phyloP scores from a whole-genome alignment of 306 rosid species.

The Sesbania bispinosa region DNA sequence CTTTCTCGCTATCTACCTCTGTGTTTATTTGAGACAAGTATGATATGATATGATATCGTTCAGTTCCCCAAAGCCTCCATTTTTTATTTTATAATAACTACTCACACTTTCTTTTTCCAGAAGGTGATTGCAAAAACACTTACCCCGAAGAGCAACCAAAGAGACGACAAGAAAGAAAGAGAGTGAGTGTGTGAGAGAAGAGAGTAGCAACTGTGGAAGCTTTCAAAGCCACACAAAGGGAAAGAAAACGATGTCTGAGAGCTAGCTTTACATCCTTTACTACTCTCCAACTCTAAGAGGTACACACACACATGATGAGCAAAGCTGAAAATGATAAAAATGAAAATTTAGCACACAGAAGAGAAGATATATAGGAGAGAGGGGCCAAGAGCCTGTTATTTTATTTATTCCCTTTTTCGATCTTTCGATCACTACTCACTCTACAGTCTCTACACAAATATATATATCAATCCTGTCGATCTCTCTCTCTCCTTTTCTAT shows the following conservation, averaged over 20 bases:
- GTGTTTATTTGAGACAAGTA: slow-evolving; percentile 54
- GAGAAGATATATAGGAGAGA: too few species aligned
- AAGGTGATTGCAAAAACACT: slow-evolving; percentile 55
- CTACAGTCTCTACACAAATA: too few species aligned
- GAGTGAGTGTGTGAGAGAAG: background rate
- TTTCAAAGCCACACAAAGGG: slow-evolving; percentile 61
- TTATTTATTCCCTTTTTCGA: too few species aligned
- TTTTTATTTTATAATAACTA: slow-evolving; percentile 23
- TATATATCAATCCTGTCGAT: too few species aligned
- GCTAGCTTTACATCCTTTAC: slow-evolving; percentile 72
- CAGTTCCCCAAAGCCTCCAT: slow-evolving; percentile 44
- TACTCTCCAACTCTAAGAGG: slow-evolving; percentile 65
- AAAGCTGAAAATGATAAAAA: slow-evolving; percentile 51
- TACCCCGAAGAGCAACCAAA: slow-evolving; percentile 43
- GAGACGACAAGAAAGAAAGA: slow-evolving; percentile 51
- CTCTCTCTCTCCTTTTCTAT: background rate
- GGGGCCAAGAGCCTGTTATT: too few species aligned
- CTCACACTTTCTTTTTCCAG: slow-evolving; percentile 52
- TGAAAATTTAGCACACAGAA: slow-evolving; percentile 13
- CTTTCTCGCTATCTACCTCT: slow-evolving; percentile 2
- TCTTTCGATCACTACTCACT: too few species aligned
- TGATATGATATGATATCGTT: slow-evolving; percentile 40
- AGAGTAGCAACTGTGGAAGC: slow-evolving; percentile 42
- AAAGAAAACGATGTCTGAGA: slow-evolving; percentile 70
- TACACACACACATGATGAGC: slow-evolving; percentile 38